phyloP scores from a whole-genome alignment of 352 stramenopile species.

The Pythium scleroteichum region DNA sequence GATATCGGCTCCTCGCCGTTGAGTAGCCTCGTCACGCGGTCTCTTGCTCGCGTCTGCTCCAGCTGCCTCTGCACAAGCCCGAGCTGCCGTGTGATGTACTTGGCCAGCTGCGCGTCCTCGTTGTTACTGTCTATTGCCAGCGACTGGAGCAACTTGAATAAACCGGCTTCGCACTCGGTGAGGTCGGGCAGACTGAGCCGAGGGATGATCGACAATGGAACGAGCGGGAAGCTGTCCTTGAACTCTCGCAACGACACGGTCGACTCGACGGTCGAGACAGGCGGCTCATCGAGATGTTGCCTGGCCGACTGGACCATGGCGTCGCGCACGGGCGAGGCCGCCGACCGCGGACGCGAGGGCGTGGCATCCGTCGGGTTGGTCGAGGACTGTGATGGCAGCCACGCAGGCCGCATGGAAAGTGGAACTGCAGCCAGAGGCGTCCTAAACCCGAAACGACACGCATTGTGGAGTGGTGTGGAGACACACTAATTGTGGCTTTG shows the following conservation, averaged over 20 bases:
- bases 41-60: slow-evolving; percentile 49
- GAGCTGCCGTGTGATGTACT: slow-evolving; percentile 62
- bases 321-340: slow-evolving; percentile 12
- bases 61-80: slow-evolving; percentile 52
- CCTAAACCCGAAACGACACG: no score
- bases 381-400: slow-evolving; percentile 9
- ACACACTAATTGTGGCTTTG: no score
- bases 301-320: slow-evolving; percentile 17
- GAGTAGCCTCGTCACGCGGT: slow-evolving; percentile 56
- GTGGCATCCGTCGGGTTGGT: slow-evolving; percentile 1
- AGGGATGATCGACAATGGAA: slow-evolving; percentile 58
- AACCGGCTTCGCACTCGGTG: slow-evolving; percentile 38
- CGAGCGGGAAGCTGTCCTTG: slow-evolving; percentile 70
- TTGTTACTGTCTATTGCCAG: slow-evolving; percentile 32
- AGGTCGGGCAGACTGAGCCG: slow-evolving; percentile 44
- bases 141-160: slow-evolving; percentile 39
- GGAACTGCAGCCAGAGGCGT: not conserved
- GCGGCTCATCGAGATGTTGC: slow-evolving; percentile 7
- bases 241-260: slow-evolving; percentile 37
- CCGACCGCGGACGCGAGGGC: not conserved
- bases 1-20: not conserved
- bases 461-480: no score
- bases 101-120: slow-evolving; percentile 51
- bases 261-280: not conserved
- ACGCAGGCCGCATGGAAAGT: slow-evolving; percentile 21